A percentile compares a stretch with the other conserved stretches of the same genome.
Conservation (phyloP, 2,329 filamentous ascomycete species). For the Paecilomyces fulvus region DNA sequence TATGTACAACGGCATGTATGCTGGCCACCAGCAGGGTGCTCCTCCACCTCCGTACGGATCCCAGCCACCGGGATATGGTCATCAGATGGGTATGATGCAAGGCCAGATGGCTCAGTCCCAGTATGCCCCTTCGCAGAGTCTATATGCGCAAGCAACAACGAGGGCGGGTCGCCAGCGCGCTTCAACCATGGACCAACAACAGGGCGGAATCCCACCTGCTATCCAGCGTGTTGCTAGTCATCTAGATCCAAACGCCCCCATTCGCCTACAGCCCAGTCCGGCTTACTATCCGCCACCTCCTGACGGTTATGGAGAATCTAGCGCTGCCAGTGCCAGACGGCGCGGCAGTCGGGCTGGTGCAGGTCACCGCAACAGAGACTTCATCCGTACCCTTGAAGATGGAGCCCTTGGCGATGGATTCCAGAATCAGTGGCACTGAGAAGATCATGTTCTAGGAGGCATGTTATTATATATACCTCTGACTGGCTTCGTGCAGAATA, state of each 20-base stretch:
- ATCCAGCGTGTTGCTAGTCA: slow-evolving; percentile 95
- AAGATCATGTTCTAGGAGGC: background rate
- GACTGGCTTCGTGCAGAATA: background rate
- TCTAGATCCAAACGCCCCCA: slow-evolving; percentile 87
- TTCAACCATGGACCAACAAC: slow-evolving; percentile 92
- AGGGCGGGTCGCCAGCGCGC: slow-evolving; percentile 77
- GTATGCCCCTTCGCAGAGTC: slow-evolving; percentile 63
- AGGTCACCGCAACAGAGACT: slow-evolving; percentile 61
- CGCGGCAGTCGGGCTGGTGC: slow-evolving; percentile 62
- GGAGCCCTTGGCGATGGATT: slow-evolving; percentile 89
- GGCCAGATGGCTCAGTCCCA: slow-evolving; percentile 58
- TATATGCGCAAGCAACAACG: slow-evolving; percentile 66
- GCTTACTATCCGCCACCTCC: slow-evolving; percentile 93
- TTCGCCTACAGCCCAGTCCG: slow-evolving; percentile 86
- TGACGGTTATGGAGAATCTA: slow-evolving; percentile 66
- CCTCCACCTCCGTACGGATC: slow-evolving; percentile 70
- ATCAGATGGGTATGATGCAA: slow-evolving; percentile 62
- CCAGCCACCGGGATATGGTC: slow-evolving; percentile 61
- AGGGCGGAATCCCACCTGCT: slow-evolving; percentile 82
- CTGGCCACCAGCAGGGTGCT: slow-evolving; percentile 54
- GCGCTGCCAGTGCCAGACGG: slow-evolving; percentile 57
- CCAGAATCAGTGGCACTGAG: slow-evolving; percentile 64
- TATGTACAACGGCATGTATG: slow-evolving; percentile 76
- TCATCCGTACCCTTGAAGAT: slow-evolving; percentile 91
- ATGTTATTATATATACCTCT: background rate